Percentiles rank a stretch among this genome's conserved stretches.
Conservation (phyloP, 129 eudicot genomes). For the Smallanthus sonchifolius region DNA sequence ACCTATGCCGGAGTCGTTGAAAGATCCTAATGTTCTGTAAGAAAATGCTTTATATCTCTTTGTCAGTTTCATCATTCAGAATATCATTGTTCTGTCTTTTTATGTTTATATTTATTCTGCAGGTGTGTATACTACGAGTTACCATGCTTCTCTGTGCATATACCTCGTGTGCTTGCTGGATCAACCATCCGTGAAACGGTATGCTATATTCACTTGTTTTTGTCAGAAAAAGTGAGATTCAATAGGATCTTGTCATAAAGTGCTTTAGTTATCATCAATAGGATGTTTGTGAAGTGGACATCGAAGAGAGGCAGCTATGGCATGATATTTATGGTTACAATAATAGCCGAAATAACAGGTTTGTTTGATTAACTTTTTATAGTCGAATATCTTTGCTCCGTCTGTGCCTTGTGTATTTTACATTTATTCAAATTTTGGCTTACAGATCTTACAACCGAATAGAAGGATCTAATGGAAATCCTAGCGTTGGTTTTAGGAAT, state of each 20-base stretch:
- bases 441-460: background rate
- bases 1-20: conserved; percentile 6
- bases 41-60: conserved; percentile 4
- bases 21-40: conserved; percentile 30
- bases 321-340: conserved; percentile 16
- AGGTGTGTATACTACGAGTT: conserved; percentile 37
- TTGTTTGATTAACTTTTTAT: background rate
- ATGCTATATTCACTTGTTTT: background rate
- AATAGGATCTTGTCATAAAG: background rate
- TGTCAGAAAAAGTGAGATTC: background rate
- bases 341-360: conserved; percentile 9
- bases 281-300: conserved; percentile 10
- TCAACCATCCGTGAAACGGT: conserved; percentile 45
- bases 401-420: background rate
- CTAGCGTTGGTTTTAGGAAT: background rate
- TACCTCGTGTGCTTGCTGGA: conserved; percentile 44
- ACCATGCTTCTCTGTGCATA: conserved; percentile 2
- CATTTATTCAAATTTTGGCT: background rate
- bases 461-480: background rate
- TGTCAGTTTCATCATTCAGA: background rate
- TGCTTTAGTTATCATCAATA: background rate
- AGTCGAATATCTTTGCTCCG: background rate
- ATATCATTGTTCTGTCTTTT: background rate
- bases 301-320: conserved; percentile 15
- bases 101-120: background rate